Percentiles rank a stretch among this genome's conserved stretches.
These are phyloP conservation scores for Aspergillus phoenicis DNA, from an alignment of 2,329 filamentous ascomycete genomes.

Conservation along the genomic window DNA sequence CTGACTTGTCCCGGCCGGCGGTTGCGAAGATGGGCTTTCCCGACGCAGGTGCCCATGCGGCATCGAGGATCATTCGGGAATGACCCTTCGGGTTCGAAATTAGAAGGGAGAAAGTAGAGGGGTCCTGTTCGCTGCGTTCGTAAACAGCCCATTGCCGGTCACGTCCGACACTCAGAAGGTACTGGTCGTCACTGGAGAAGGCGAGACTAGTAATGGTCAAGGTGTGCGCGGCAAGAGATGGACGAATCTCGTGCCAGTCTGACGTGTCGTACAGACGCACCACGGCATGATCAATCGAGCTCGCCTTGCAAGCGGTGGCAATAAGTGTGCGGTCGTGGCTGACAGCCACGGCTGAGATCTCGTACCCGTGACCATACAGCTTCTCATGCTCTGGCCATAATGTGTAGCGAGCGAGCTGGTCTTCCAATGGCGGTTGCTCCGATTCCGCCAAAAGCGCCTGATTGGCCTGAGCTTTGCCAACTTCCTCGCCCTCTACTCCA, in stretches of 20 bases:
- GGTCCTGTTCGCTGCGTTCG: constrained; percentile 49
- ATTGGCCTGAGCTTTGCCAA: constrained; percentile 23
- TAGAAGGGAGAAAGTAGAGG: constrained; percentile 58
- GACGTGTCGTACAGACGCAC: constrained; percentile 87
- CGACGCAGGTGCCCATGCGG: constrained; percentile 70
- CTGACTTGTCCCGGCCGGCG: constrained; percentile 83
- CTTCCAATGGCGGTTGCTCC: constrained; percentile 80
- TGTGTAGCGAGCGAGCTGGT: constrained; percentile 83
- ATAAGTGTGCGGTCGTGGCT: constrained; percentile 74
- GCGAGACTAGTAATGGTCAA: constrained; percentile 81
- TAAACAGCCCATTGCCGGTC: constrained; percentile 93
- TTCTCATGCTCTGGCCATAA: constrained; percentile 97
- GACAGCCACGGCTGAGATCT: constrained; percentile 84
- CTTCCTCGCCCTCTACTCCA: constrained; percentile 45
- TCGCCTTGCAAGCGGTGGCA: constrained; percentile 91
- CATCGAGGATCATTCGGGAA: constrained; percentile 87
- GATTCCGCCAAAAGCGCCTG: constrained; percentile 54
- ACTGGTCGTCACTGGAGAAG: constrained; percentile 74
- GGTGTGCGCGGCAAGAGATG: constrained; percentile 79
- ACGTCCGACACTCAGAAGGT: constrained; percentile 83
- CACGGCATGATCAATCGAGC: constrained; percentile 89
- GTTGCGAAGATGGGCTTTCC: constrained; percentile 69
- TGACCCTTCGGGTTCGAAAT: constrained; percentile 81
- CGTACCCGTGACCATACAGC: constrained; percentile 95
- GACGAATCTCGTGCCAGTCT: constrained; percentile 83